Evolutionary conservation across 176 grass and related monocot species (phyloP), one percentile per base, ranked within the genome.

Genomic region (Cocos nucifera): DNA sequence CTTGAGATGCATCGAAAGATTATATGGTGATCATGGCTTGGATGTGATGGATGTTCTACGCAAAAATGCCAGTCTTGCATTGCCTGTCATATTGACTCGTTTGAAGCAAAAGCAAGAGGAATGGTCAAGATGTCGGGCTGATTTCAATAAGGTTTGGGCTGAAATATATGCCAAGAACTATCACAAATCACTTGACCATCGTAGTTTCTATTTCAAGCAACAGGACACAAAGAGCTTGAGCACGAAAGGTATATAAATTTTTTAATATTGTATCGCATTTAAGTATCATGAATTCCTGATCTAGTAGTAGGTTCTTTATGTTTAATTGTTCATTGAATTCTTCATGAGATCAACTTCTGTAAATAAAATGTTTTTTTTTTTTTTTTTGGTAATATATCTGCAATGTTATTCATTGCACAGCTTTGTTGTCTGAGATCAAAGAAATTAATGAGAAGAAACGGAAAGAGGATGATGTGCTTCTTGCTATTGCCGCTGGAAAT

Each of bases 131-230:
- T 90, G 87, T 58, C 78, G 87, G 3, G 57, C 78, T 53, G 87
- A 90, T 82, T 90, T 90, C 63, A 90, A 90, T 23, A 85, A 85
- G 53, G 87, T 90, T 63, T 85, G 87, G 87, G 78, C 82, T 53
- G 82, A 90, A 79, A 82, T 90, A 73, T 90, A 85, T n/a, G 78
- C 87, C 49, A 90, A 90, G 49, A 86, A 86, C 62, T 83, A 90
- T 62, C 87, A 90, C 61, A 90, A 83, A 62, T 90, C 87, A 26
- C 79, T 90, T 63, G 87, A 90, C 19, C 87, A 90, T 66, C 79
- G 82, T 59, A 86, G 87, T 69, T 90, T 90, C 73, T 86, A 83
- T 80, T 90, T 86, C 59, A 90, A 90, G 53, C 82, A 86, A 67
- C 87, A 91, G 57, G 83, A 91, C 50, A 59, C 82, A 61, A 86